Conservation (phyloP, 1,284 basidiomycete species). For the Pseudozyma tsukubaensis region DNA sequence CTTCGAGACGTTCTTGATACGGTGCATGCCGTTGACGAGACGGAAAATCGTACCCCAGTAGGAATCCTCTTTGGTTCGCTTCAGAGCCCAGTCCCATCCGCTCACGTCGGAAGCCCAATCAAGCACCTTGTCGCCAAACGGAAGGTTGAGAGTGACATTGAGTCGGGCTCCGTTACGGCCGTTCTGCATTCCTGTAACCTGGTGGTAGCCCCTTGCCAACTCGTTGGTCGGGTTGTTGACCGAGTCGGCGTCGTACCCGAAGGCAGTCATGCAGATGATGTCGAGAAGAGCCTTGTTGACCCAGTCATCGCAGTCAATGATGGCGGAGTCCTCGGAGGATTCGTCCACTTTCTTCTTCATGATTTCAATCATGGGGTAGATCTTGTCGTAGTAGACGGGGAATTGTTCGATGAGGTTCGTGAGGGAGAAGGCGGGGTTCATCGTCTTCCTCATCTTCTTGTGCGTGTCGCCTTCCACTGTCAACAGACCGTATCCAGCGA, state of each 20-base stretch:
- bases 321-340: slow-evolving; percentile 30
- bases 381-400: slow-evolving; percentile 54
- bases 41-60: slow-evolving; percentile 9
- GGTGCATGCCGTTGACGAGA: slow-evolving; percentile 47
- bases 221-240: slow-evolving; percentile 50
- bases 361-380: slow-evolving; percentile 50
- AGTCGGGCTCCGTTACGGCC: slow-evolving; percentile 52
- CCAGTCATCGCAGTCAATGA: slow-evolving; percentile 57
- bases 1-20: slow-evolving; percentile 51
- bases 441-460: slow-evolving; percentile 54
- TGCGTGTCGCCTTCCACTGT: slow-evolving; percentile 56
- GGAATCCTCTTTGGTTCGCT: slow-evolving; percentile 1
- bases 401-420: slow-evolving; percentile 55
- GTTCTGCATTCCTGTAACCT: slow-evolving; percentile 59
- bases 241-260: slow-evolving; percentile 58
- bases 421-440: slow-evolving; percentile 60
- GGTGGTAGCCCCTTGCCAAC: slow-evolving; percentile 60
- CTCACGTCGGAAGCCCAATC: slow-evolving; percentile 26
- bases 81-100: slow-evolving; percentile 21
- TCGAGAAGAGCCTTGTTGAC: slow-evolving; percentile 62
- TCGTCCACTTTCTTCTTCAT: slow-evolving; percentile 43
- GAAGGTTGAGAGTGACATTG: slow-evolving; percentile 57
- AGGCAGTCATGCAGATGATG: slow-evolving; percentile 63
- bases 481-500: slow-evolving; percentile 55
- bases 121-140: slow-evolving; percentile 44